phyloP scores from a whole-genome alignment of 345 rosid genomes.

The Zanthoxylum bungeanum region DNA sequence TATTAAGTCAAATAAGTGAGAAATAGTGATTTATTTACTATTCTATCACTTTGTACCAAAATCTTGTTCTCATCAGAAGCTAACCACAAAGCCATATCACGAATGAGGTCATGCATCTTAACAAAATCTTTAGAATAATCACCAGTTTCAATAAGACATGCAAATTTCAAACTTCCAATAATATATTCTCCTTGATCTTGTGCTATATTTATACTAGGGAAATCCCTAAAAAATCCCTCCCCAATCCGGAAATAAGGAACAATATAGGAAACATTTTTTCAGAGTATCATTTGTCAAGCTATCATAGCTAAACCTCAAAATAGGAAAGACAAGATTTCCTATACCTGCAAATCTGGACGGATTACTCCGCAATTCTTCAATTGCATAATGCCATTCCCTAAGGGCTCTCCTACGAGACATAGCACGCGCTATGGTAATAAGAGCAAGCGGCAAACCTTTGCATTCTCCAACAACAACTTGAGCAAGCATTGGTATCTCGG shows the following conservation, averaged over 20 bases:
- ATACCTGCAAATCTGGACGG: background rate
- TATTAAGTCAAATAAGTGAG: no score
- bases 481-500: constrained; percentile 5
- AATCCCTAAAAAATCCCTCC: constrained; percentile 21
- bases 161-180: constrained; percentile 10
- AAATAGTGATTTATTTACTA: no score
- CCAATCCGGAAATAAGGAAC: constrained; percentile 15
- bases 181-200: background rate
- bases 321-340: background rate
- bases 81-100: constrained; percentile 25
- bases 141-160: constrained; percentile 20
- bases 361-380: background rate
- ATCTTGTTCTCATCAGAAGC: background rate
- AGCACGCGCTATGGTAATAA: constrained; percentile 14
- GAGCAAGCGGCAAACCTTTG: constrained; percentile 24
- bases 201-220: background rate
- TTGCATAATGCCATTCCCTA: background rate
- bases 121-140: background rate
- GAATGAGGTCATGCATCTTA: constrained; percentile 28
- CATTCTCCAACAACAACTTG: constrained; percentile 16
- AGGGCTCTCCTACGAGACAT: constrained; percentile 10
- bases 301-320: background rate
- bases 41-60: no score
- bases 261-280: constrained; percentile 18
- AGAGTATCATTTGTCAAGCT: background rate